Base-by-base conservation (phyloP, 2,329 filamentous ascomycete species). In the Thelonectria rubi region DNA sequence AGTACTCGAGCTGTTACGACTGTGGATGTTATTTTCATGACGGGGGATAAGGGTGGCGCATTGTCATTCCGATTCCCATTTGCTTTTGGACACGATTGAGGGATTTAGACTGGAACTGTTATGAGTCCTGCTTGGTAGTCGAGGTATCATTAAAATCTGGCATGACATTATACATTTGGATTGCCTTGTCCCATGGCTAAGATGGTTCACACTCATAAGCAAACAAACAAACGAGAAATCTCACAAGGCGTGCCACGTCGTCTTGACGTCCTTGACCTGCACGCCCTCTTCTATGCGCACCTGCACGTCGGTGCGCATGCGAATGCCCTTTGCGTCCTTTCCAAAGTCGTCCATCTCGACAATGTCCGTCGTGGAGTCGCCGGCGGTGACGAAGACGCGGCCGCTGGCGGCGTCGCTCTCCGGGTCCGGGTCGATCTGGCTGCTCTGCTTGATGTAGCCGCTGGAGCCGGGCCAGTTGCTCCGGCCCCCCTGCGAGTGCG, bases 191-290 rank as follows among this genome's bases (percentile, higher is more conserved):
- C 30, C 42, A 10, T n/a, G 14, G 30, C 18, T 18, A 6, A 52
- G n/a, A n/a, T n/a, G n/a, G n/a, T 24, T 14, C 17, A 26, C 7
- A 20, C 21, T 47, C 49, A 47, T 34, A 26, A 7, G 34, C 32
- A 20, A 20, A 47, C 20, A 43, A 43, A 43, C 18, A 20, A 43
- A 10, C 3, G 2, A 45, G 21, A 3, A 14, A n/a, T 2, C 26
- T 68, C 37, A 71, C 9, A 71, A 52, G 4, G 60, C 58, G 42
- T 64, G 55, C 67, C 69, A 71, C 10, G 58, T 66, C 20, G 62
- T 68, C n/a, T 47, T 67, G 37, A 62, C 57, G n/a, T 67, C 67
- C 43, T 47, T 62, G 11, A 37, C n/a, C 15, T 60, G 26, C 12
- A 45, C 51, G 24, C 65, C 60, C n/a, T 68, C 55, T 47, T 70